Evolutionary conservation across 192 early-diverging fungal species (phyloP), one percentile per base, ranked within the genome.

Genomic region (Coemansia sp.): DNA sequence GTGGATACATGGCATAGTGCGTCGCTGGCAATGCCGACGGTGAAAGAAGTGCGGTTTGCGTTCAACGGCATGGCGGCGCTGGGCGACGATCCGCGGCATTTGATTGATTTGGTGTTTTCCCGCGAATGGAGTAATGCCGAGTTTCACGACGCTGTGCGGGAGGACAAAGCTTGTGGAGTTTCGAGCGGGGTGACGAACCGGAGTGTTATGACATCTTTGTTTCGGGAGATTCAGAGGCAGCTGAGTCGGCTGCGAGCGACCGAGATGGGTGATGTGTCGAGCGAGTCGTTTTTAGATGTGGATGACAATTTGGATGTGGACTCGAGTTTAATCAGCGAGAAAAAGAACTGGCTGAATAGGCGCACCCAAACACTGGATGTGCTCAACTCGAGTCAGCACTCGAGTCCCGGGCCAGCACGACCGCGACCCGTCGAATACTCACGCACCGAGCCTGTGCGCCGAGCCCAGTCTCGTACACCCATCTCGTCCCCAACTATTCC

Each of bases 1-100:
- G 78, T 72, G 29, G 78, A 70, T 24, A 75, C 78, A 1, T 81
- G 78, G 78, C 78, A 81, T 27, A 81, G 69, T 53, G 61, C 78
- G 4, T 43, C 66, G 2, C 58, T 75, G 45, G 78, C 78, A 0
- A 12, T 81, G 52, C 78, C 78, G 0, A 81, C 78, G 0, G 69
- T 70, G n/a, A 70, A 72, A 47, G 78, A 81, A 25, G 63, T 81
- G 22, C 25, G 59, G 9, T 81, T 81, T 53, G 60, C 73, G 5
- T 81, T 81, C 48, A 71, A 65, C 10, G 69, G 68, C 4, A 74
- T 81, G 72, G 69, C 78, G 10, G 77, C 77, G 0, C 51, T 81
- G 22, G 72, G 73, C 8, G 53, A 56, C 19, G 45, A 74, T 25
- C 76, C 78, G 3, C 64, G 43, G 64, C 69, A 71, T 15, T 21